A percentile compares a stretch with the other conserved stretches of the same genome.
These are phyloP conservation scores for Mycocentrospora acerina DNA, from an alignment of 2,329 filamentous ascomycete species.

Conservation along the genomic window DNA sequence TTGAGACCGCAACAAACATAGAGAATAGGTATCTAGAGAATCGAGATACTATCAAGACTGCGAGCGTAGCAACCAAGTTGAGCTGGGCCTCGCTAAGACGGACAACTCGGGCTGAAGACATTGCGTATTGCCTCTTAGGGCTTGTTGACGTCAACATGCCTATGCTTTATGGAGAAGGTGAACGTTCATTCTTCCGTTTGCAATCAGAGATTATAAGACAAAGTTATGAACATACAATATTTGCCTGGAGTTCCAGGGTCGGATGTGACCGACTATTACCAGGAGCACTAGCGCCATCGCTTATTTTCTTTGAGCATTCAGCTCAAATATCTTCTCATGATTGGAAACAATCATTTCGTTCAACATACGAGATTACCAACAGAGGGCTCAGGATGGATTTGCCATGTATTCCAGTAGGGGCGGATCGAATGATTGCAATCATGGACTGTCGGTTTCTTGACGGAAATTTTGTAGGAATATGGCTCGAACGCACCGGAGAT, in stretches of 20 bases:
- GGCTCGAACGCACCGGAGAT: no score
- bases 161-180: constrained; percentile 28
- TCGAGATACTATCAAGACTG: neutral
- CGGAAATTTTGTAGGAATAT: no score
- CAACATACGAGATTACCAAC: no score
- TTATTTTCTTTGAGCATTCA: no score
- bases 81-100: constrained; percentile 4
- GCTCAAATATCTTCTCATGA: no score
- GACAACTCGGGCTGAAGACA: constrained; percentile 21
- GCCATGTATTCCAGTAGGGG: no score
- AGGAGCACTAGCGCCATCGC: no score
- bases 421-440: no score
- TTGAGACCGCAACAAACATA: neutral
- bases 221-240: constrained; percentile 5
- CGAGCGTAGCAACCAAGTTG: neutral
- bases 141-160: constrained; percentile 26
- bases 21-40: neutral
- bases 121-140: constrained; percentile 29
- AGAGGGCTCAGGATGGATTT: no score
- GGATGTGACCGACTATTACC: no score
- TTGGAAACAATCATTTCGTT: no score
- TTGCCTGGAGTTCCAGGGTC: constrained; percentile 1
- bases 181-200: constrained; percentile 13
- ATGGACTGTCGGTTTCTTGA: no score
- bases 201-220: constrained; percentile 11